phyloP scores from a whole-genome alignment of 2,329 filamentous ascomycete genomes.

The Alternaria arbusti region DNA sequence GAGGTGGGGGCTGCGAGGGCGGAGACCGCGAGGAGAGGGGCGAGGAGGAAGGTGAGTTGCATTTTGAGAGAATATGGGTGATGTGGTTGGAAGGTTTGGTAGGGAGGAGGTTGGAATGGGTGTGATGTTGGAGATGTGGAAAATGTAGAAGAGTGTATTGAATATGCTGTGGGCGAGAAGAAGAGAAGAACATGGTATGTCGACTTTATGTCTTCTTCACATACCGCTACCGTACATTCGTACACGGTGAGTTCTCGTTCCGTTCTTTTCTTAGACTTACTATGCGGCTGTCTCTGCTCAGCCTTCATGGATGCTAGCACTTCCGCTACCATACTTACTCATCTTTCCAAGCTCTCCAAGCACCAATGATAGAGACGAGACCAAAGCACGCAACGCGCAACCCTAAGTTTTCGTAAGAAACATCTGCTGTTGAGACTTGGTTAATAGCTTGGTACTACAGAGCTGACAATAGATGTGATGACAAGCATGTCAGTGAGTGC shows the following conservation, averaged over 20 bases:
- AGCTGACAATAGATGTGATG: not conserved
- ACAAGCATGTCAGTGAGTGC: not conserved
- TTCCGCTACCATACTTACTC: not conserved
- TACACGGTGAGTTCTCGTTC: not conserved
- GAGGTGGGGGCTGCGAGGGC: constrained; percentile 16
- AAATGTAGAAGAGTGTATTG: not conserved
- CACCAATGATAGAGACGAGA: too few species aligned
- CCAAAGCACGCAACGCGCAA: not conserved
- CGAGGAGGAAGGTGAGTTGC: constrained; percentile 17
- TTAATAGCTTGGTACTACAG: not conserved
- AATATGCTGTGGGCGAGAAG: not conserved
- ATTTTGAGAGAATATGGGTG: constrained; percentile 10
- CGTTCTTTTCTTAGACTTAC: not conserved
- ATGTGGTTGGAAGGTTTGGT: not conserved
- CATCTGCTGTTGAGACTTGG: not conserved
- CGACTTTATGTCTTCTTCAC: not conserved
- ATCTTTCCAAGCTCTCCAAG: too few species aligned
- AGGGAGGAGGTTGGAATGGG: too few species aligned
- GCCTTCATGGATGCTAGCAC: not conserved
- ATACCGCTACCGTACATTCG: not conserved
- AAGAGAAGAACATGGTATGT: not conserved
- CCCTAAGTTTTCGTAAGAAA: not conserved
- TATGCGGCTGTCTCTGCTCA: not conserved
- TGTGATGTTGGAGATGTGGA: not conserved
- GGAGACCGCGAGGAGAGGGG: constrained; percentile 17